phyloP scores from a whole-genome alignment of 2,329 filamentous ascomycete genomes.

The Neophaeococcomyces aloes region DNA sequence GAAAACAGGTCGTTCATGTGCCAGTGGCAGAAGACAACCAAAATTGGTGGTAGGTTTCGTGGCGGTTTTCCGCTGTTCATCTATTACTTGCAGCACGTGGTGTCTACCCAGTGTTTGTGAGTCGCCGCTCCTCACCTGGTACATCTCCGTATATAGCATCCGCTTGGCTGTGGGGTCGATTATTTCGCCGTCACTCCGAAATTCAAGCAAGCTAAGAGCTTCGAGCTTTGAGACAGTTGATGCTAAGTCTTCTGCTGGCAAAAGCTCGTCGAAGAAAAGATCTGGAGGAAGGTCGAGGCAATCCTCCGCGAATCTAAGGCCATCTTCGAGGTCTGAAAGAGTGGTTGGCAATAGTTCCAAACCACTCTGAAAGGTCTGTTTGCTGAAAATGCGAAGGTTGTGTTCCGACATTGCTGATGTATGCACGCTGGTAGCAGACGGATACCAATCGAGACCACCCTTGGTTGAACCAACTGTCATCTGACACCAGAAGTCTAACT shows the following conservation, averaged over 20 bases:
- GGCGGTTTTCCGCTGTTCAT: neutral
- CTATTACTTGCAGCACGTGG: neutral
- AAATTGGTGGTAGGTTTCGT: neutral
- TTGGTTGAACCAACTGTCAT: slow-evolving; percentile 84
- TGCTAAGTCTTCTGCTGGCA: too few relatives aligned
- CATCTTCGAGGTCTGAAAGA: slow-evolving; percentile 9
- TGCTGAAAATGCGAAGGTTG: slow-evolving; percentile 66
- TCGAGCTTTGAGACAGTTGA: neutral
- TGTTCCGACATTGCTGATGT: slow-evolving; percentile 55
- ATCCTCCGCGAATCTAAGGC: slow-evolving; percentile 12
- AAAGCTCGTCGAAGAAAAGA: neutral
- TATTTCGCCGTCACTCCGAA: slow-evolving; percentile 15
- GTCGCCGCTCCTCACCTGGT: neutral
- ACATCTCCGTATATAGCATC: neutral
- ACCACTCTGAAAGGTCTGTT: slow-evolving; percentile 62
- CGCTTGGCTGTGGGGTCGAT: slow-evolving; percentile 8
- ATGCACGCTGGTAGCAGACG: slow-evolving; percentile 61
- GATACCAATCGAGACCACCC: slow-evolving; percentile 83
- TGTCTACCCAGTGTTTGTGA: neutral
- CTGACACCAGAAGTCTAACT: slow-evolving; percentile 95
- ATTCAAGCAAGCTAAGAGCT: neutral
- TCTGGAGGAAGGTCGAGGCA: slow-evolving; percentile 8
- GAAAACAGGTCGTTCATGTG: slow-evolving; percentile 29
- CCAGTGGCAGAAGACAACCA: slow-evolving; percentile 40
- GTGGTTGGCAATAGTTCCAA: slow-evolving; percentile 53